These are phyloP conservation scores for Xylaria acuta DNA, from an alignment of 495 filamentous ascomycete genomes.

Conservation along the genomic window DNA sequence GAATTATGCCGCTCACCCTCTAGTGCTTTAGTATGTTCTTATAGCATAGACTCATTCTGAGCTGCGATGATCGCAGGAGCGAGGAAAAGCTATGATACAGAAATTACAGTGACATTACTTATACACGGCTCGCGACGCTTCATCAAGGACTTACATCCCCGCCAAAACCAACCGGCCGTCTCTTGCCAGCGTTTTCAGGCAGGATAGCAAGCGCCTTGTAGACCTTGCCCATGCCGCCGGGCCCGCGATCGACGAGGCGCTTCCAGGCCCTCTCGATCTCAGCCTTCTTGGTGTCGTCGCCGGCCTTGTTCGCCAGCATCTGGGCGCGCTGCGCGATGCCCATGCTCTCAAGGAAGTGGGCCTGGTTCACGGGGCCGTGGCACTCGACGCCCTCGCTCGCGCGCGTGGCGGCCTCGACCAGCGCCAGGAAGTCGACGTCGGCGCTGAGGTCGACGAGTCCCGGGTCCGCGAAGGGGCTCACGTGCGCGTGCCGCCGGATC, in stretches of 20 bases:
- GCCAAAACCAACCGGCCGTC: constrained; percentile 90
- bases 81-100: neutral
- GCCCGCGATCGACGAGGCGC: constrained; percentile 77
- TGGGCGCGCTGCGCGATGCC: constrained; percentile 81
- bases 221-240: constrained; percentile 86
- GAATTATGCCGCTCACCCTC: neutral
- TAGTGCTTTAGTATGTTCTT: neutral
- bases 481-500: constrained; percentile 73
- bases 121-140: neutral
- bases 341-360: constrained; percentile 75
- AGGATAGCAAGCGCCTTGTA: constrained; percentile 94
- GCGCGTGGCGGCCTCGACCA: constrained; percentile 79
- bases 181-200: constrained; percentile 74
- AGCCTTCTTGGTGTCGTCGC: constrained; percentile 59
- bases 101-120: neutral
- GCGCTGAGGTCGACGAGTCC: constrained; percentile 85
- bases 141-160: constrained; percentile 61
- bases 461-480: constrained; percentile 77
- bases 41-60: neutral
- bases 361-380: constrained; percentile 91
- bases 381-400: constrained; percentile 84
- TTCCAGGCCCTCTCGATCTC: constrained; percentile 76
- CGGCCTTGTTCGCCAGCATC: constrained; percentile 61
- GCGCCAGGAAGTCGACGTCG: constrained; percentile 87
- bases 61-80: neutral